Conservation (phyloP, 306 rosid genomes). For the Cotoneaster glaucophyllus region DNA sequence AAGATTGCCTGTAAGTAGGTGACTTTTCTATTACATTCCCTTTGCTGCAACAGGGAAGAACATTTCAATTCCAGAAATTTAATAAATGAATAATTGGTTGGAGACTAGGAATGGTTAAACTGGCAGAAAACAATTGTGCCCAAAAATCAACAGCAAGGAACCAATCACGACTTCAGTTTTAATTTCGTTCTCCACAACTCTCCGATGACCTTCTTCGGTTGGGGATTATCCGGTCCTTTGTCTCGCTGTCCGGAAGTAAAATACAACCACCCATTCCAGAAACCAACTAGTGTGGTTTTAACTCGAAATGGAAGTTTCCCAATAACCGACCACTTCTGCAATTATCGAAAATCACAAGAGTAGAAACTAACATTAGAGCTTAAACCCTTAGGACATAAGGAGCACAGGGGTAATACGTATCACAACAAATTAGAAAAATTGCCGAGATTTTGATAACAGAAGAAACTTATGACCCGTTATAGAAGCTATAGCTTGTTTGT, state of each 20-base stretch:
- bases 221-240: constrained; percentile 77
- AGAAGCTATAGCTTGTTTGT: neutral
- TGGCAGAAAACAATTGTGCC: neutral
- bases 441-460: neutral
- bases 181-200: constrained; percentile 81
- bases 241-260: constrained; percentile 94
- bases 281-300: constrained; percentile 79
- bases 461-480: neutral
- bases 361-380: neutral
- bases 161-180: constrained; percentile 39
- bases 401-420: neutral
- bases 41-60: neutral
- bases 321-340: constrained; percentile 80
- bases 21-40: neutral
- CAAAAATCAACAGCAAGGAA: constrained; percentile 1
- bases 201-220: constrained; percentile 77
- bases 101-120: neutral
- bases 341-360: constrained; percentile 16
- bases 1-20: neutral
- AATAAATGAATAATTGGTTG: neutral
- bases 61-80: neutral
- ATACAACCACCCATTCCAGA: constrained; percentile 84
- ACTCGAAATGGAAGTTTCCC: constrained; percentile 89
- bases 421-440: neutral
- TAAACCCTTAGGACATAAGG: neutral